A percentile compares a stretch with the other conserved stretches of the same genome.
Conservation (phyloP, 2,329 filamentous ascomycete genomes). For the Didymella keratinophila region DNA sequence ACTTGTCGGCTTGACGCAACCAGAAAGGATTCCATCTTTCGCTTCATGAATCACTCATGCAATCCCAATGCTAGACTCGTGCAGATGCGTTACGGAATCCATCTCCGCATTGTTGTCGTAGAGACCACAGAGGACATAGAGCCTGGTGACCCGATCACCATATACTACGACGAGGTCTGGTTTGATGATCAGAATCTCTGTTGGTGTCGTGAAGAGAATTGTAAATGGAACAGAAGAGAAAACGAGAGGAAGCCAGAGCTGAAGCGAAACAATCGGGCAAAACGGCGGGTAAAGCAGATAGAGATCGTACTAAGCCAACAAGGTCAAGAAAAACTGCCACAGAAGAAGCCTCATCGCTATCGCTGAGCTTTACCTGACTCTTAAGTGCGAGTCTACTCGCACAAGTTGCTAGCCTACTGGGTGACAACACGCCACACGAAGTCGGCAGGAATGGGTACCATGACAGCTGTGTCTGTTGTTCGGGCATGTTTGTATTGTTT, state of each 20-base stretch:
- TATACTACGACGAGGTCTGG: not conserved
- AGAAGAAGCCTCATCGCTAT: too few relatives aligned
- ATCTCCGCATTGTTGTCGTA: not conserved
- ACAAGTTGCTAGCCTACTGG: not conserved
- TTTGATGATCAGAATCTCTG: slow-evolving; percentile 1
- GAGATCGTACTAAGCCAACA: not conserved
- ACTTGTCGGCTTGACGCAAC: slow-evolving; percentile 2
- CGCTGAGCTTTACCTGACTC: too few relatives aligned
- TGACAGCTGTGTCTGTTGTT: not conserved
- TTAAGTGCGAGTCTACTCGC: not conserved
- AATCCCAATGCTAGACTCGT: not conserved
- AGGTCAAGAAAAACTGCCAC: not conserved
- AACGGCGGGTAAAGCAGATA: not conserved
- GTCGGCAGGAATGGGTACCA: not conserved
- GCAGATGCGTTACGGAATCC: not conserved
- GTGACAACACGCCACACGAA: not conserved
- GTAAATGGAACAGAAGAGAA: not conserved
- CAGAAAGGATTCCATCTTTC: slow-evolving; percentile 5
- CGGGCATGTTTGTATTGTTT: not conserved
- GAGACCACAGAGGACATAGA: not conserved
- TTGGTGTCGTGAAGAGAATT: not conserved
- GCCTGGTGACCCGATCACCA: not conserved
- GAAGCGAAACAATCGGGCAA: not conserved
- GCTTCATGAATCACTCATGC: slow-evolving; percentile 10
- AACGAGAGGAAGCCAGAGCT: not conserved